These are phyloP conservation scores for Pyrenophora seminiperda DNA, from an alignment of 2,329 filamentous ascomycete genomes.

Conservation along the genomic window DNA sequence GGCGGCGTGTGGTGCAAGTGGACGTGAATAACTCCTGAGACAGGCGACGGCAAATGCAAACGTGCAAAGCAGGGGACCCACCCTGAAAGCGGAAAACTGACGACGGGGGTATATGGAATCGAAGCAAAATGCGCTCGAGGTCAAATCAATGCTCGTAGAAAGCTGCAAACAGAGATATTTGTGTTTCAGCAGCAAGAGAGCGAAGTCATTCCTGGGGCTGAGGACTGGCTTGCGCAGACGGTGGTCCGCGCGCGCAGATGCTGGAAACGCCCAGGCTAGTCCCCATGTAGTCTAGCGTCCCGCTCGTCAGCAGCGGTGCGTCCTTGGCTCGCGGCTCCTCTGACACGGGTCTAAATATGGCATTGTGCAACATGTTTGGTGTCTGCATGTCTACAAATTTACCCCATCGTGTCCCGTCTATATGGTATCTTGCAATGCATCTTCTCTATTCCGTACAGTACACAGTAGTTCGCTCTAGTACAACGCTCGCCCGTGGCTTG, in stretches of 20 bases:
- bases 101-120: neutral
- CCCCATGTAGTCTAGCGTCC: slow-evolving; percentile 5
- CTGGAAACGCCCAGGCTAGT: slow-evolving; percentile 18
- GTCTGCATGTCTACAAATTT: neutral
- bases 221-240: neutral
- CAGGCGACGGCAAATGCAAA: slow-evolving; percentile 23
- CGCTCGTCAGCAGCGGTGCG: slow-evolving; percentile 12
- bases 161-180: slow-evolving; percentile 21
- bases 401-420: neutral
- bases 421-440: neutral
- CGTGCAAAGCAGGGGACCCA: slow-evolving; percentile 17
- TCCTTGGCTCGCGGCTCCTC: slow-evolving; percentile 12
- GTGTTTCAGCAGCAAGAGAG: slow-evolving; percentile 14
- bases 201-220: slow-evolving; percentile 22
- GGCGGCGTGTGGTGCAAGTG: slow-evolving; percentile 39
- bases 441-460: neutral
- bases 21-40: slow-evolving; percentile 44
- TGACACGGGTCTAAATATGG: slow-evolving; percentile 26
- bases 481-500: neutral
- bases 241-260: neutral
- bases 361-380: slow-evolving; percentile 10
- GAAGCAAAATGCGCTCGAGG: slow-evolving; percentile 11
- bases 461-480: neutral
- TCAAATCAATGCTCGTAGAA: slow-evolving; percentile 15
- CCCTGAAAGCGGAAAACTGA: slow-evolving; percentile 2